Percentiles rank a stretch among this genome's conserved stretches.
Evolutionary conservation across 345 rosid species (phyloP).

Genomic region (Aethionema arabicum): DNA sequence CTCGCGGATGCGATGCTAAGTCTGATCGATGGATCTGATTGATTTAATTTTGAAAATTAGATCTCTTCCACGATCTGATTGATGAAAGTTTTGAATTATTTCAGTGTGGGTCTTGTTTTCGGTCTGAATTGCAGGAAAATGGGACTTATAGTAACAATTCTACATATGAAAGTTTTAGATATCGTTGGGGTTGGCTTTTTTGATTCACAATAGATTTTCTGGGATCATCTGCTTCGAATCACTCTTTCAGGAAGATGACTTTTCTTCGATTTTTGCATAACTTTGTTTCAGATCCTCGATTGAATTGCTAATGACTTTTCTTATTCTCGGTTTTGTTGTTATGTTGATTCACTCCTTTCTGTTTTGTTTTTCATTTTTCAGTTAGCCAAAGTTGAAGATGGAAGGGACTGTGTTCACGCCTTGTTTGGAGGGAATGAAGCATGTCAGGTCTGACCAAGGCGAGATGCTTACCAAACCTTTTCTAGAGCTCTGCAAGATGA

Average conservation of each 20-base stretch:
- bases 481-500: slow-evolving; percentile 79
- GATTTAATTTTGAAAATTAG: not conserved
- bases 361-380: slow-evolving; percentile 9
- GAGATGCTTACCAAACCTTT: slow-evolving; percentile 85
- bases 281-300: slow-evolving; percentile 2
- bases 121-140: slow-evolving; percentile 4
- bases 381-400: slow-evolving; percentile 37
- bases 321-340: slow-evolving; percentile 10
- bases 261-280: no score
- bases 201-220: not conserved
- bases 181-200: not conserved
- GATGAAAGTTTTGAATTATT: slow-evolving; percentile 10
- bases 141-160: slow-evolving; percentile 10
- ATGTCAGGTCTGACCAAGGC: slow-evolving; percentile 63
- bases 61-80: slow-evolving; percentile 16
- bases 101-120: not conserved
- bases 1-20: slow-evolving; percentile 14
- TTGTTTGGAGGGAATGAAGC: slow-evolving; percentile 85
- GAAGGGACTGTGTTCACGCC: slow-evolving; percentile 80
- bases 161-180: not conserved
- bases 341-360: slow-evolving; percentile 21
- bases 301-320: not conserved
- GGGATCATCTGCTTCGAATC: no score
- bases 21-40: slow-evolving; percentile 27
- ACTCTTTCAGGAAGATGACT: no score